phyloP scores from a whole-genome alignment of 2,329 filamentous ascomycete genomes.

The Clonostachys chloroleuca region DNA sequence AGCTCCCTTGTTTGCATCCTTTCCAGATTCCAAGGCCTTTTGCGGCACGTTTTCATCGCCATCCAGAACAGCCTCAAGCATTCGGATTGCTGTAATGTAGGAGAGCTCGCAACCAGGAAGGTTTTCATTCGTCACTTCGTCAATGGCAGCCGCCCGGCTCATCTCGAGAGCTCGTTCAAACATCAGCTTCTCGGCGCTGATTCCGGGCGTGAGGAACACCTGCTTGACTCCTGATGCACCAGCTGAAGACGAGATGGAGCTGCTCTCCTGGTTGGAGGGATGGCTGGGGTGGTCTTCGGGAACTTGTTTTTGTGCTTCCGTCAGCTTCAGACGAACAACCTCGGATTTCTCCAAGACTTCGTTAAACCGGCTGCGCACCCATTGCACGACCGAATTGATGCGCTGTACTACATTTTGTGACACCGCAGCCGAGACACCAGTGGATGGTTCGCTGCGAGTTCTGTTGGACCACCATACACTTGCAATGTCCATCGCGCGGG shows the following conservation, averaged over 20 bases:
- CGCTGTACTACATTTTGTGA: conserved; percentile 56
- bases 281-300: conserved; percentile 84
- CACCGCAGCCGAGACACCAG: conserved; percentile 29
- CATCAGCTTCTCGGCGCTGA: conserved; percentile 96
- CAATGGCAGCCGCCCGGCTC: conserved; percentile 90
- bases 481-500: conserved; percentile 93
- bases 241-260: conserved; percentile 49
- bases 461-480: conserved; percentile 86
- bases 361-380: conserved; percentile 92
- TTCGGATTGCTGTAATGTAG: conserved; percentile 87
- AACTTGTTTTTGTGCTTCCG: conserved; percentile 79
- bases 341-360: conserved; percentile 96
- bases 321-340: conserved; percentile 81
- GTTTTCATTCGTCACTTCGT: conserved; percentile 91
- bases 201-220: conserved; percentile 78
- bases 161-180: conserved; percentile 96
- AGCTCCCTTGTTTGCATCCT: conserved; percentile 12
- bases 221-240: conserved; percentile 70
- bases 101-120: conserved; percentile 84
- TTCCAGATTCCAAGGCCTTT: conserved; percentile 23
- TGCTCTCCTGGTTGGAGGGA: conserved; percentile 68
- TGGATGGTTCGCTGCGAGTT: conserved; percentile 55
- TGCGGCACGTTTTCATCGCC: conserved; percentile 58
- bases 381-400: conserved; percentile 92
- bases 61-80: conserved; percentile 93